phyloP scores from a whole-genome alignment of 257 asterid species.

The Solanum sejunctum region DNA sequence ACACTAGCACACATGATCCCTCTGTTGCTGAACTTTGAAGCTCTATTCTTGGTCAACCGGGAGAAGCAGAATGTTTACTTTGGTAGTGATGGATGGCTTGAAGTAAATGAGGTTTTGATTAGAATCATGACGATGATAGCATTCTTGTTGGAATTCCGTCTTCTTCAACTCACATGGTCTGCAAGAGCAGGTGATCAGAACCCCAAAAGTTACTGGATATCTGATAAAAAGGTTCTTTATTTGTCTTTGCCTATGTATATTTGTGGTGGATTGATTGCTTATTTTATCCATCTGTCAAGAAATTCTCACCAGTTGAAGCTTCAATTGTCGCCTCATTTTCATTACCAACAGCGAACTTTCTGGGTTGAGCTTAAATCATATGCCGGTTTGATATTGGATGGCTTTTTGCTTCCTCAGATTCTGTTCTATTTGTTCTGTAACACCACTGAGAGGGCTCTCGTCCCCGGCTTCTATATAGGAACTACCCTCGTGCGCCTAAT shows the following conservation, averaged over 20 bases:
- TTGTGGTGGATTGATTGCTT: constrained; percentile 57
- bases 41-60: constrained; percentile 40
- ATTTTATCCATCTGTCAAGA: constrained; percentile 42
- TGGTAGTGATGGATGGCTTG: constrained; percentile 70
- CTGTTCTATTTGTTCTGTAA: constrained; percentile 49
- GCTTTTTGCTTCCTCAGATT: constrained; percentile 77
- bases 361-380: constrained; percentile 71
- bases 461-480: constrained; percentile 56
- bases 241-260: constrained; percentile 56
- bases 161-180: constrained; percentile 73
- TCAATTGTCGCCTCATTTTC: background rate
- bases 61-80: constrained; percentile 43
- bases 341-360: constrained; percentile 13
- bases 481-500: constrained; percentile 54
- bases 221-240: constrained; percentile 63
- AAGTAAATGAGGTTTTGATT: constrained; percentile 72
- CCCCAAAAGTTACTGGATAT: constrained; percentile 32
- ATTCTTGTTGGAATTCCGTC: constrained; percentile 70
- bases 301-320: constrained; percentile 19
- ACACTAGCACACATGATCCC: constrained; percentile 74
- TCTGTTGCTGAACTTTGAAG: constrained; percentile 71
- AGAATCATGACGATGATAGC: constrained; percentile 84
- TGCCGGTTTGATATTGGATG: constrained; percentile 60
- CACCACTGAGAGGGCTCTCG: constrained; percentile 46
- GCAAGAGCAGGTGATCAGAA: constrained; percentile 40